phyloP scores from a whole-genome alignment of 495 filamentous ascomycete species.

The Neurospora sp. region DNA sequence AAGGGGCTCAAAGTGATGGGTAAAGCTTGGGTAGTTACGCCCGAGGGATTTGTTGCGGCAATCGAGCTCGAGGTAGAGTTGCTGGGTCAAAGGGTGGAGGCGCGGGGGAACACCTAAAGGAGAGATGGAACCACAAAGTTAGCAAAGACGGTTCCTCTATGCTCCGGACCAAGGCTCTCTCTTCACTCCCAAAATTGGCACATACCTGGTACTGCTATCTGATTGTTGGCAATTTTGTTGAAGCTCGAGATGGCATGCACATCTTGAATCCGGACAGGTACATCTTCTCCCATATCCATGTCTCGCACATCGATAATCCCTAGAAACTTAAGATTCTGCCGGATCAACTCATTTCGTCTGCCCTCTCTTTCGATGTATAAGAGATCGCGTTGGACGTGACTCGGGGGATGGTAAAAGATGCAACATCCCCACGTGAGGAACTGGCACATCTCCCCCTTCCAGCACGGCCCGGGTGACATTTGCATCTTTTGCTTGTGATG shows the following conservation, averaged over 20 bases:
- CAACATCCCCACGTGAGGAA: not conserved
- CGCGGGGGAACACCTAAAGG: slow-evolving; percentile 9
- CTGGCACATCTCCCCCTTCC: not conserved
- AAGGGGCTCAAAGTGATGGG: slow-evolving; percentile 13
- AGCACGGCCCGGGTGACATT: not conserved
- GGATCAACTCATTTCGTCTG: not conserved
- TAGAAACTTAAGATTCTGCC: not conserved
- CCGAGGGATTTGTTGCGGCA: not conserved
- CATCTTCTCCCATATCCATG: not conserved
- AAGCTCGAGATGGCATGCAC: slow-evolving; percentile 13
- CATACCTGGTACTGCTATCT: slow-evolving; percentile 19
- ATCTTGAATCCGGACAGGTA: slow-evolving; percentile 1
- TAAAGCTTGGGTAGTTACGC: slow-evolving; percentile 2
- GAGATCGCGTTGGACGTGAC: not conserved
- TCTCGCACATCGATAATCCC: not conserved
- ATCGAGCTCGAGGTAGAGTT: not conserved
- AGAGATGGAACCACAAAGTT: not conserved
- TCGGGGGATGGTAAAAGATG: slow-evolving; percentile 3
- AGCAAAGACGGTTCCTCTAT: not conserved
- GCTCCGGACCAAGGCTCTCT: not conserved
- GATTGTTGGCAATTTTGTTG: slow-evolving; percentile 12
- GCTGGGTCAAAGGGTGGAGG: slow-evolving; percentile 4
- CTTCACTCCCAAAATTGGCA: not conserved
- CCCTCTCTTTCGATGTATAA: not conserved
- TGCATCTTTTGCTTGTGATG: not conserved